phyloP scores from a whole-genome alignment of 768 basidiomycete species.

The Naganishia kalamii region DNA sequence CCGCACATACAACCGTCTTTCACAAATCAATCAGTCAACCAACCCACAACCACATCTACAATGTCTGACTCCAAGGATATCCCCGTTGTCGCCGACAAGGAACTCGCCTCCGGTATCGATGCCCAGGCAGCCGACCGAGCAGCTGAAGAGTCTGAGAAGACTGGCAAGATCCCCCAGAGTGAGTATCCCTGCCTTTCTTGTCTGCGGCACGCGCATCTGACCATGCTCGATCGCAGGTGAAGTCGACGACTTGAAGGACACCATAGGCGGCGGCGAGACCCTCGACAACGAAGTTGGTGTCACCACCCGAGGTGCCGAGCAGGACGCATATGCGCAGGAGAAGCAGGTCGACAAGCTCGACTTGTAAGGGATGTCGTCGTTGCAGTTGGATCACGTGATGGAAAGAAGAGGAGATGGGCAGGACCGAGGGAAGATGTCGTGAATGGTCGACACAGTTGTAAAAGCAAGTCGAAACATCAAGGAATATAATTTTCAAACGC shows the following conservation, averaged over 20 bases:
- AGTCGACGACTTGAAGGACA: conserved; percentile 41
- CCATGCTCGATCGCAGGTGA: conserved; percentile 31
- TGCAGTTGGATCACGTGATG: neutral
- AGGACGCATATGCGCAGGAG: conserved; percentile 34
- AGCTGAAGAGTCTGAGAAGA: conserved; percentile 35
- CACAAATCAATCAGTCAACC: neutral
- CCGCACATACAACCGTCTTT: neutral
- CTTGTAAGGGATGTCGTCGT: conserved; percentile 3
- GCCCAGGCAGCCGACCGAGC: conserved; percentile 32
- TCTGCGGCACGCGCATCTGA: neutral
- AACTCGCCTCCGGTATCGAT: conserved; percentile 22
- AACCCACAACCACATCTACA: neutral
- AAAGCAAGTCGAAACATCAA: conserved; percentile 1
- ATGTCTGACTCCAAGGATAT: conserved; percentile 11
- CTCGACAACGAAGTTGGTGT: conserved; percentile 40
- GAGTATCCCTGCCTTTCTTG: conserved; percentile 4
- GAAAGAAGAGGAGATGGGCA: neutral
- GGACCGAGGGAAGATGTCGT: neutral
- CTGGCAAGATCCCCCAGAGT: conserved; percentile 38
- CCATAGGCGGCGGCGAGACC: conserved; percentile 38
- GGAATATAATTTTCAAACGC: conserved; percentile 1
- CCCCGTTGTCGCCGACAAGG: conserved; percentile 18
- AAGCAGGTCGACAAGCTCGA: conserved; percentile 31
- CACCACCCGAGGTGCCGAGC: conserved; percentile 40
- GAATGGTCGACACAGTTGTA: neutral